Base-by-base conservation (phyloP, 441 rosid genomes). In the Erodium chrysanthum region DNA sequence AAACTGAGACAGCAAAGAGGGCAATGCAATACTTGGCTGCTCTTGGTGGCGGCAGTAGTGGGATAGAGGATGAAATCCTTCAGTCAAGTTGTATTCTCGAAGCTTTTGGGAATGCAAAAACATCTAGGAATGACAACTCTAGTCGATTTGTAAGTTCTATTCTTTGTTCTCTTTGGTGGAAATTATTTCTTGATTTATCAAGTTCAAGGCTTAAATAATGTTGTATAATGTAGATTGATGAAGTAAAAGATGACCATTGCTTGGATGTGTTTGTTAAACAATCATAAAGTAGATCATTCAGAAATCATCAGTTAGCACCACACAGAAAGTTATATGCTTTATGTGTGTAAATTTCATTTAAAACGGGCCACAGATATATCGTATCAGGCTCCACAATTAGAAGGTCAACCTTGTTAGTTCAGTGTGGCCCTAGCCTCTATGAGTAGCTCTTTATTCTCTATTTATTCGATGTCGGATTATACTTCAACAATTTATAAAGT, bases 21-120 rank as follows among this genome's bases (percentile, higher is more conserved):
- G 91, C 85, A 25, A 88, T 92, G 97, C 91, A 86, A 76, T 96
- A 92, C 78, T 83, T 96, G 83, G 91, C 96, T 75, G 76, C 92
- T 65, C 84, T 85, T 79, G 91, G 97, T 78, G 95, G 94, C 75
- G 91, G 91, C 62, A 73, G 76, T 82, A 86, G 80, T 71, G 93
- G 96, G 68, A 79, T 90, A 68, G 96, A 88, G 76, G 52, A 66
- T 73, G 85, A 80, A 82, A 82, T 96, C 74, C 91, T 90, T 65
- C 83, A 83, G 75, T 82, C 90, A 46, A 90, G 81, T 69, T 79
- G 66, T 79, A 84, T 96, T 75, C 99, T 96, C 59, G 98, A 92
- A 83, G 94, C 99, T 78, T 96, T 96, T 79, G 99, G 99, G 73
- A 96, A 92, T 79, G 89, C 98, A 59, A 96, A 89, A 81, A 96